Percentiles rank a stretch among this genome's conserved stretches.
Evolutionary conservation across 78 protist species (phyloP).

Genomic region (Dictyostelium capitatum): DNA sequence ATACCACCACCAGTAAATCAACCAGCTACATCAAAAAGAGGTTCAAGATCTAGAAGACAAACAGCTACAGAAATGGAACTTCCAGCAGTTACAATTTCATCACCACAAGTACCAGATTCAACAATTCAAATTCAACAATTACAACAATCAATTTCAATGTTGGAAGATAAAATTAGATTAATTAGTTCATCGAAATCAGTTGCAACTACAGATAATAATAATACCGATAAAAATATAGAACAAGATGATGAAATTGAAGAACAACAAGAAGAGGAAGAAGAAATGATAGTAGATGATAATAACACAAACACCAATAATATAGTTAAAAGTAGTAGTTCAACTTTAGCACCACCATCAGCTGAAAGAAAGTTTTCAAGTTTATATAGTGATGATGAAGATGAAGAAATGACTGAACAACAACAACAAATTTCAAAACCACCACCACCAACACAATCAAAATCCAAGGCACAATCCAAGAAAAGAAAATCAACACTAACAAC

Average conservation of each 20-base stretch:
- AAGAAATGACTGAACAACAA: conserved; percentile 17
- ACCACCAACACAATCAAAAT: neutral
- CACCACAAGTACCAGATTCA: neutral
- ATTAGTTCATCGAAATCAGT: neutral
- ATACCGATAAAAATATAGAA: no score
- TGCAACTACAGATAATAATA: neutral
- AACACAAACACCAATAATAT: neutral
- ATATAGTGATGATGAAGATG: conserved; percentile 79
- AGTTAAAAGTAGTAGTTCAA: neutral
- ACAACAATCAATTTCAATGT: conserved; percentile 31
- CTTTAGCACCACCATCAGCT: conserved; percentile 34
- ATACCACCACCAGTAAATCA: neutral
- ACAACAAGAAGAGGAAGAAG: neutral
- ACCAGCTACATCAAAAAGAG: neutral
- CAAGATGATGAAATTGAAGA: neutral
- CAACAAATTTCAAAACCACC: neutral
- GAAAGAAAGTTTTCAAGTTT: conserved; percentile 32
- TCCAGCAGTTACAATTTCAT: neutral
- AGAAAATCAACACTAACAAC: neutral
- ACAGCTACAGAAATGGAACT: neutral
- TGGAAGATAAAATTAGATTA: conserved; percentile 29
- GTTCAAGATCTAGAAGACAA: conserved; percentile 1
- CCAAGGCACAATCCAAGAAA: neutral
- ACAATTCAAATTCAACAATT: conserved; percentile 9
- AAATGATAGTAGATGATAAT: neutral